phyloP scores from a whole-genome alignment of 768 basidiomycete species.

The Chalciporus pseudorubinellus region DNA sequence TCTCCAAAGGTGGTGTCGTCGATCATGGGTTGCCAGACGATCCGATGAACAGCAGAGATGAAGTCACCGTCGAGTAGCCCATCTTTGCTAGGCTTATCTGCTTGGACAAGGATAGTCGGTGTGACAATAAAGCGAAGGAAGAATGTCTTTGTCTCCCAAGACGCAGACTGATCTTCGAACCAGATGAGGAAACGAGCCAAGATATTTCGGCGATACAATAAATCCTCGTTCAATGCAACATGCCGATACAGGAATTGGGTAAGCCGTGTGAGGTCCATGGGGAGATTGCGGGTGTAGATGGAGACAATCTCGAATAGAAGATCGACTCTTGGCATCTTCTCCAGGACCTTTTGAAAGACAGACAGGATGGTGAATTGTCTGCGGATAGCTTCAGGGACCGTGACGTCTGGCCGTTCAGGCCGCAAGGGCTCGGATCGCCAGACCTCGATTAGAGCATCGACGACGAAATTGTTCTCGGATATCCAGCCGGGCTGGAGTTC shows the following conservation, averaged over 20 bases:
- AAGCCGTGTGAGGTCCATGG: constrained; percentile 75
- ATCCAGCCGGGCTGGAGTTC: constrained; percentile 70
- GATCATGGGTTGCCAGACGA: constrained; percentile 80
- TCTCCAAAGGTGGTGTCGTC: constrained; percentile 50
- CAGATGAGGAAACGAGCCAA: constrained; percentile 82
- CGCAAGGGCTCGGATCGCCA: constrained; percentile 60
- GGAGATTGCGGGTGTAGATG: constrained; percentile 74
- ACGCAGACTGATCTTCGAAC: constrained; percentile 63
- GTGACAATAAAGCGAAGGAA: constrained; percentile 84
- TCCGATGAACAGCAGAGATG: constrained; percentile 62
- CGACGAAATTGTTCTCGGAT: constrained; percentile 57
- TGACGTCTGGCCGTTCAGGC: constrained; percentile 41
- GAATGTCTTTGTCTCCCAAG: constrained; percentile 75
- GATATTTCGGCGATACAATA: constrained; percentile 75
- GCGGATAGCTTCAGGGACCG: constrained; percentile 51
- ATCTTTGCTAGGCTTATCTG: constrained; percentile 51
- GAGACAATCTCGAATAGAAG: constrained; percentile 85
- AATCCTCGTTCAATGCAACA: constrained; percentile 70
- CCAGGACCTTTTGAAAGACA: constrained; percentile 73
- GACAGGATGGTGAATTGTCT: constrained; percentile 65
- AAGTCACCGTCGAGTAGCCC: constrained; percentile 72
- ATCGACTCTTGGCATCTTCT: constrained; percentile 75
- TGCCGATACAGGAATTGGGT: constrained; percentile 86
- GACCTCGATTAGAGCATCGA: constrained; percentile 68
- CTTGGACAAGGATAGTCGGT: constrained; percentile 79